Percentiles rank a stretch among this genome's conserved stretches.
Conservation (phyloP, 2,329 filamentous ascomycete genomes). For the Thielaviopsis ethacetica region DNA sequence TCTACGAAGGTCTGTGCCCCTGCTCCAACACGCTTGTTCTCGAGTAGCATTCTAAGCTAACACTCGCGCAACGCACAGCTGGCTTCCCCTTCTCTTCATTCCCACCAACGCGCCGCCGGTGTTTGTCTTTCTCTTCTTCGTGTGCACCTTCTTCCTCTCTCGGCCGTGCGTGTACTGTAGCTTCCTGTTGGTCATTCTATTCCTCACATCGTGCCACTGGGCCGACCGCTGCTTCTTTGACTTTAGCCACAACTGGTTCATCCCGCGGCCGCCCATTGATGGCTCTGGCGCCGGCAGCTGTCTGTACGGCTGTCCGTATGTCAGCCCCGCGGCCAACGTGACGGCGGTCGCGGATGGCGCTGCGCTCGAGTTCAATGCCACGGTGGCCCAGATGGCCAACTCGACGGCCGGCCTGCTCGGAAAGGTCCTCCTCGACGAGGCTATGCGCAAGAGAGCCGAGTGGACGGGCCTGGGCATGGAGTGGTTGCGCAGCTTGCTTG, state of each 20-base stretch:
- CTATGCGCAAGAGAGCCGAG: constrained; percentile 38
- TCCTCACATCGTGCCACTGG: constrained; percentile 82
- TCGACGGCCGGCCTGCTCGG: constrained; percentile 53
- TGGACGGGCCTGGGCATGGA: constrained; percentile 69
- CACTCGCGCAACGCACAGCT: constrained; percentile 41
- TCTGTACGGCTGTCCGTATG: constrained; percentile 6
- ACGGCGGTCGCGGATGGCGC: constrained; percentile 10
- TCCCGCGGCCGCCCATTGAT: constrained; percentile 39
- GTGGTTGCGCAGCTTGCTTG: constrained; percentile 70
- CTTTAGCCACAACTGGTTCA: constrained; percentile 83
- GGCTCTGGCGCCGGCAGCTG: constrained; percentile 9
- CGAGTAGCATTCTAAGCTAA: too few species aligned
- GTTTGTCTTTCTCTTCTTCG: constrained; percentile 77
- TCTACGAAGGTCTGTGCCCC: constrained; percentile 33
- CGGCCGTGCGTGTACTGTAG: constrained; percentile 97
- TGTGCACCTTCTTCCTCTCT: constrained; percentile 90
- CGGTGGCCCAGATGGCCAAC: constrained; percentile 42
- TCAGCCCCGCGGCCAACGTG: constrained; percentile 15
- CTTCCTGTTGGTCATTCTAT: constrained; percentile 84
- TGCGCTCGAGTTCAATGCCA: constrained; percentile 28
- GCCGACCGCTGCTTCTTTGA: constrained; percentile 86
- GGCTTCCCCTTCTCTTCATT: constrained; percentile 77
- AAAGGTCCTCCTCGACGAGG: constrained; percentile 48
- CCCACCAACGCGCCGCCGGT: constrained; percentile 71
- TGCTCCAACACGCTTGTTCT: too few species aligned